These are phyloP conservation scores for Acanthamoeba pearcei DNA, from an alignment of 208 protist genomes.

Conservation along the genomic window DNA sequence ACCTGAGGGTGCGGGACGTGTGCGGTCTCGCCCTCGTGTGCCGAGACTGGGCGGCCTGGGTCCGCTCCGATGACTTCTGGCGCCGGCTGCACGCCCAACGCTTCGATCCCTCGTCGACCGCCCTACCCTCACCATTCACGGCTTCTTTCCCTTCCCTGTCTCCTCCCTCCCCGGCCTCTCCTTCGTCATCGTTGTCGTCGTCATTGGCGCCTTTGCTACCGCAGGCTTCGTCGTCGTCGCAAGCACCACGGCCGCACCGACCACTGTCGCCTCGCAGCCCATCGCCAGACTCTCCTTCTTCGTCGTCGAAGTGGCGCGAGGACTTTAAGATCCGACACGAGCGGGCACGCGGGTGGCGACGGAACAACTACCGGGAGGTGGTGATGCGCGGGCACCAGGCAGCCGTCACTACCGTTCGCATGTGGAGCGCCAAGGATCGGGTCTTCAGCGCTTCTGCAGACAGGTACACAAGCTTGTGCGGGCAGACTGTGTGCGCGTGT, in stretches of 20 bases:
- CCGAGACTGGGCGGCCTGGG: background rate
- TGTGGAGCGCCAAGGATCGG: constrained; percentile 9
- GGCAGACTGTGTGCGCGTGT: background rate
- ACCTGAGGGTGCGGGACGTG: constrained; percentile 48
- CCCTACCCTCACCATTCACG: background rate
- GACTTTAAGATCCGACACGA: constrained; percentile 45
- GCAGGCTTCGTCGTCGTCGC: background rate
- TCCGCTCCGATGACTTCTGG: constrained; percentile 50
- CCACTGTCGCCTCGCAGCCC: background rate
- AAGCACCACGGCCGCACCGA: background rate
- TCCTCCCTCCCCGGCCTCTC: background rate
- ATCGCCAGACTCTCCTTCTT: background rate
- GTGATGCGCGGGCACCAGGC: constrained; percentile 22
- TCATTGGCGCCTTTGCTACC: too few species aligned
- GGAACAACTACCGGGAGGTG: background rate
- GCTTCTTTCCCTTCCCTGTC: background rate
- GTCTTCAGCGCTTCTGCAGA: constrained; percentile 38
- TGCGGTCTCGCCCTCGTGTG: constrained; percentile 26
- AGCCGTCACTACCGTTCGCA: constrained; percentile 24
- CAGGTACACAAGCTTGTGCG: background rate
- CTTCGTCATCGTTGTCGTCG: background rate
- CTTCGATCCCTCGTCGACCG: constrained; percentile 2
- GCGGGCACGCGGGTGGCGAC: constrained; percentile 5
- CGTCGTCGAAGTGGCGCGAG: background rate
- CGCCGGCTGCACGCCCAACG: background rate